Base-by-base conservation (phyloP, 2,329 filamentous ascomycete species). In the Ciborinia camelliae region DNA sequence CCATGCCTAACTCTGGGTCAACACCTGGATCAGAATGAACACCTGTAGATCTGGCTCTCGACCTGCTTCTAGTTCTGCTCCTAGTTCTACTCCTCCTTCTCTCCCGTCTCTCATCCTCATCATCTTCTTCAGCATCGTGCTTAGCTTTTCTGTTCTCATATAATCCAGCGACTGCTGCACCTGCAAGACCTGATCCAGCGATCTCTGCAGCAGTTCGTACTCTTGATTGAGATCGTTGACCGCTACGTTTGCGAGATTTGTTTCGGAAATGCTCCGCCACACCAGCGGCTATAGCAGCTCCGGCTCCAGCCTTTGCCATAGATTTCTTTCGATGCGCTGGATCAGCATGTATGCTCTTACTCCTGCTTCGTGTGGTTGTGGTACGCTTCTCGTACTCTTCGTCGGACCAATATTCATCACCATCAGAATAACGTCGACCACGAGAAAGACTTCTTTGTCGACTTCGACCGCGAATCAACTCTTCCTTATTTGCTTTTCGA, bases 1-100 rank as follows among this genome's bases (percentile, higher is more conserved):
- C 84, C 81, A 87, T 81, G 79, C 85, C 86, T 86, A 87, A 79
- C 79, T 86, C 84, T 79, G 81, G 82, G 84, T 87, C 85, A 87
- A 73, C 68, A 69, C 77, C 77, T 73, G 78, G 77, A 75, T 82
- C 80, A 71, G 80, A 80, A 77, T 80, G 77, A 72, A 74, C 75
- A 74, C 75, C 76, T 66, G 72, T 72, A 70, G 83, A 84, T 77
- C 81, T 82, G 79, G 80, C 82, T 75, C 81, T 79, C 62, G 76
- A 78, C 69, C 72, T 65, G 62, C 72, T 74, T 75, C 67, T 75
- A 63, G 62, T 45, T 45, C 73, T 76, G 51, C 64, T 67, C 55
- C 68, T 67, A 58, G 55, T 75, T 74, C 67, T 75, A 53, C 62
- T 50, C 26, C 73, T 76, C 61, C 63, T 66, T 55, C 68, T 66